Conservation (phyloP, 805 yeast species). For the Barnettozyma sp. region DNA sequence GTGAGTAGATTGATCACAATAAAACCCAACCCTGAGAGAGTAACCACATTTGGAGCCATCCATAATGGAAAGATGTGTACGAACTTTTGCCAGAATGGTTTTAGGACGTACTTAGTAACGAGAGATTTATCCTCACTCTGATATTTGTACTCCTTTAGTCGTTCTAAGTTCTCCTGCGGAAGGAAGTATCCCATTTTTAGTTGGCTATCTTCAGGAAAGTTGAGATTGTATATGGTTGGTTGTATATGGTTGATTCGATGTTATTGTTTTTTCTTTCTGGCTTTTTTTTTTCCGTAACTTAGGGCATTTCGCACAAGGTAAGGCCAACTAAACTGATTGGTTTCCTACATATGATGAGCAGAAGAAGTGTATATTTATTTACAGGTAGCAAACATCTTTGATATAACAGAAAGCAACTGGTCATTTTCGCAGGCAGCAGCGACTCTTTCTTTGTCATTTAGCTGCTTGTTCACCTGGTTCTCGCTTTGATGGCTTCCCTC, state of each 20-base stretch:
- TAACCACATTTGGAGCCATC: constrained; percentile 92
- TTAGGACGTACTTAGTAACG: constrained; percentile 64
- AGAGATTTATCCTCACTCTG: constrained; percentile 78
- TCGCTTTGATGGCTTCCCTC: constrained; percentile 96
- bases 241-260: too few relatives aligned
- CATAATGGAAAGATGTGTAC: constrained; percentile 70
- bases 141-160: constrained; percentile 48
- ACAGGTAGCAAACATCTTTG: constrained; percentile 87
- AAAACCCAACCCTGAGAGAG: constrained; percentile 71
- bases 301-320: too few relatives aligned
- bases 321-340: too few relatives aligned
- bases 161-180: constrained; percentile 41
- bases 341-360: neutral
- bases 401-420: constrained; percentile 82
- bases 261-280: too few relatives aligned
- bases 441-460: constrained; percentile 94
- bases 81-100: constrained; percentile 75
- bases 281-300: neutral
- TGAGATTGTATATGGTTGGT: too few relatives aligned
- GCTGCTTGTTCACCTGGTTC: constrained; percentile 89
- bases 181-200: constrained; percentile 59
- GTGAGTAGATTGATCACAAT: constrained; percentile 55
- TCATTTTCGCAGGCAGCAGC: constrained; percentile 98
- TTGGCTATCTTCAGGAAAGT: neutral
- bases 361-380: constrained; percentile 19